Conservation (phyloP, 23 red algal genomes). For the Gracilaria domingensis region DNA sequence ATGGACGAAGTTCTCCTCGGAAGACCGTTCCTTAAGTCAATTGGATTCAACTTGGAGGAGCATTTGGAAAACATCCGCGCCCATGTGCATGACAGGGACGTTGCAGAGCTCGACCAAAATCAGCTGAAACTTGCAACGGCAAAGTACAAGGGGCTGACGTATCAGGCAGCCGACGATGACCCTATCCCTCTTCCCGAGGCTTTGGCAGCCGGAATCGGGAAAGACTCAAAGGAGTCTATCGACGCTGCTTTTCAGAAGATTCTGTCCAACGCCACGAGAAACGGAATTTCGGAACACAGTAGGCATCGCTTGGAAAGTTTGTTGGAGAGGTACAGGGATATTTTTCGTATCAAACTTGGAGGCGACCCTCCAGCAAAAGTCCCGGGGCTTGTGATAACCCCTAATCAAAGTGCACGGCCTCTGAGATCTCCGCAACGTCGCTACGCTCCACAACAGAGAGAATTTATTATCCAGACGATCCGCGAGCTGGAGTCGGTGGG, state of each 20-base stretch:
- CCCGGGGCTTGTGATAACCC: neutral
- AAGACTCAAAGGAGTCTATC: no score
- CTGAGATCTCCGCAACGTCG: neutral
- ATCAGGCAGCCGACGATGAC: neutral
- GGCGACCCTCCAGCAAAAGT: neutral
- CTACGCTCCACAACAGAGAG: constrained; percentile 15
- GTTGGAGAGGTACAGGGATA: neutral
- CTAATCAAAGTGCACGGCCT: neutral
- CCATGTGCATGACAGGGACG: neutral
- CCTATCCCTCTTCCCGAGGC: constrained; percentile 11
- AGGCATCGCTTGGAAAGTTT: neutral
- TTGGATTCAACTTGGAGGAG: constrained; percentile 29
- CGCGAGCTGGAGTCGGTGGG: constrained; percentile 13
- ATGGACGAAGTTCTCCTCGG: constrained; percentile 47
- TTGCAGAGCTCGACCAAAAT: neutral
- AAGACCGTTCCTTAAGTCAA: constrained; percentile 42
- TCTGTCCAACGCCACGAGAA: neutral
- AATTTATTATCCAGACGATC: constrained; percentile 18
- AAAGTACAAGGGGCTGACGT: neutral
- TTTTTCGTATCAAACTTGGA: constrained; percentile 34
- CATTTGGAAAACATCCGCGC: neutral
- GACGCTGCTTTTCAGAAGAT: neutral
- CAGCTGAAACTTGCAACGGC: neutral
- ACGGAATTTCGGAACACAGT: neutral
- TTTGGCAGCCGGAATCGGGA: constrained; percentile 23